Evolutionary conservation across 83 land plant genomes (phyloP).

Genomic region (Picea mariana): DNA sequence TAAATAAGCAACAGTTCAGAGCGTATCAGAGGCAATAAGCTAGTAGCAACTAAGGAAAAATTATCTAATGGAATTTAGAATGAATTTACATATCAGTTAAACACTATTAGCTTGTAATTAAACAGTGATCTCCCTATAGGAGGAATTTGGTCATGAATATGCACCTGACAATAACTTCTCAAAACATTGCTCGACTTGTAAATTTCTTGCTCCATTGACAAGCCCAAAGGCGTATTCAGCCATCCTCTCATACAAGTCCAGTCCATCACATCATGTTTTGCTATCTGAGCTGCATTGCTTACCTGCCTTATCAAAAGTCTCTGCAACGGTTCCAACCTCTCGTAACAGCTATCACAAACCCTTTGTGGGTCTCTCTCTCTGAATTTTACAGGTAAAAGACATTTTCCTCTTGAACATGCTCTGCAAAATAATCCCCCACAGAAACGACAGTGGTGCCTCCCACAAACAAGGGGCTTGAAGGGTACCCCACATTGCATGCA

Average conservation of each 20-base stretch:
- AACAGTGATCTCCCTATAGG: not conserved
- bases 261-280: constrained; percentile 92
- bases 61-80: not conserved
- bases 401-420: constrained; percentile 39
- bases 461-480: constrained; percentile 42
- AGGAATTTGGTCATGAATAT: not conserved
- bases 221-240: constrained; percentile 83
- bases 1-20: not conserved
- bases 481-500: constrained; percentile 44
- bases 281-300: constrained; percentile 58
- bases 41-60: not conserved
- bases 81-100: not conserved
- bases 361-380: constrained; percentile 45
- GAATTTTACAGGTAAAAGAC: constrained; percentile 46
- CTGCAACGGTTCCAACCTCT: constrained; percentile 45
- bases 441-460: constrained; percentile 58
- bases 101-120: too few species aligned
- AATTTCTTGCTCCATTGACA: constrained; percentile 92
- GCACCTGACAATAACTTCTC: constrained; percentile 75
- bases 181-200: constrained; percentile 81
- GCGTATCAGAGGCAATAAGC: not conserved
- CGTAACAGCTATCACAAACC: constrained; percentile 46
- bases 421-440: constrained; percentile 57
- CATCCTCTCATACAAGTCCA: constrained; percentile 81
- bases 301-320: constrained; percentile 28